phyloP scores from a whole-genome alignment of 2,329 filamentous ascomycete genomes.

The Fusarium citri region DNA sequence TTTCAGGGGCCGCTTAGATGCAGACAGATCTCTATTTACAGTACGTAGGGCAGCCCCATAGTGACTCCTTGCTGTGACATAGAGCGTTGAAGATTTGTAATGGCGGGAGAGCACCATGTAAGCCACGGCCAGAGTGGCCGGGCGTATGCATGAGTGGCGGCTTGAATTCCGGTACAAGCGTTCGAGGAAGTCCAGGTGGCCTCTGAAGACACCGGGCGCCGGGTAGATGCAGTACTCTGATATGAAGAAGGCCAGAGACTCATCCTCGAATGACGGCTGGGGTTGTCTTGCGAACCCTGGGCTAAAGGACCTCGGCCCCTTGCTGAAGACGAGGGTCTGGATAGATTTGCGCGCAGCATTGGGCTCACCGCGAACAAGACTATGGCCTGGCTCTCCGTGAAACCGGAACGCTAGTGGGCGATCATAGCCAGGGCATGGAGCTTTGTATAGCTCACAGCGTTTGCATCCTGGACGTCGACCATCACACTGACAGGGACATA shows the following conservation, averaged over 20 bases:
- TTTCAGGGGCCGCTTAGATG: slow-evolving; percentile 12
- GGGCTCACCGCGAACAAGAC: slow-evolving; percentile 14
- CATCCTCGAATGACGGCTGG: slow-evolving; percentile 35
- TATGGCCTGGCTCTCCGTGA: slow-evolving; percentile 26
- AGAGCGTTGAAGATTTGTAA: slow-evolving; percentile 34
- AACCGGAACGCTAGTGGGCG: slow-evolving; percentile 34
- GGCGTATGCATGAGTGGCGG: slow-evolving; percentile 26
- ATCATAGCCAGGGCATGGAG: slow-evolving; percentile 34
- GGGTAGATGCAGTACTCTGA: slow-evolving; percentile 25
- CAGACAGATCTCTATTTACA: slow-evolving; percentile 31
- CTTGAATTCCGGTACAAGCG: slow-evolving; percentile 19
- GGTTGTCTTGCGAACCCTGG: slow-evolving; percentile 20
- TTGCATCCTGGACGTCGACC: slow-evolving; percentile 29
- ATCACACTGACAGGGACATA: slow-evolving; percentile 20
- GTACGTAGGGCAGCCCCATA: slow-evolving; percentile 27
- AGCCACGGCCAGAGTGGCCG: slow-evolving; percentile 24
- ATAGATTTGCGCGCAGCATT: not conserved
- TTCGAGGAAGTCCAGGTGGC: slow-evolving; percentile 30
- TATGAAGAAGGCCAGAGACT: slow-evolving; percentile 25
- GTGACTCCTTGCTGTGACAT: slow-evolving; percentile 22
- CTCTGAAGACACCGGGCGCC: slow-evolving; percentile 10
- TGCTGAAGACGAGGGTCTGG: not conserved
- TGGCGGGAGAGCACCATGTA: slow-evolving; percentile 30
- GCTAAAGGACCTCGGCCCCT: slow-evolving; percentile 1
- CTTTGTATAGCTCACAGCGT: slow-evolving; percentile 33